Base-by-base conservation (phyloP, 768 basidiomycete genomes). In the Boletus rubroflammeus region DNA sequence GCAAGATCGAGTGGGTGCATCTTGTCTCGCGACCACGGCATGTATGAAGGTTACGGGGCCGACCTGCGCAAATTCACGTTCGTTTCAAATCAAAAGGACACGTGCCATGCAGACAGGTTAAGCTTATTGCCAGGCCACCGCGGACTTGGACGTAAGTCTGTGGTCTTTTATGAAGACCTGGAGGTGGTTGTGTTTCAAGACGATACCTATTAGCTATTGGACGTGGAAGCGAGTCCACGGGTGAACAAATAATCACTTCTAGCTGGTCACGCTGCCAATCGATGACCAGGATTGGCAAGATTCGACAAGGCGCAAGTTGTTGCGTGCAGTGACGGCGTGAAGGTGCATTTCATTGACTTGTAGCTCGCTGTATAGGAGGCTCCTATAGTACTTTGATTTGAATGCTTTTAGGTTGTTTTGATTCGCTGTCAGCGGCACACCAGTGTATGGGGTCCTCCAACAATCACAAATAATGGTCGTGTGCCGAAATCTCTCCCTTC, bases 51-150 rank as follows among this genome's bases (percentile, higher is more conserved):
- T 35, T 60, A n/a, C 55, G 62, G 56, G 50, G 50, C 64, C 61
- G 61, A 47, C 40, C 32, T 53, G 32, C 44, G 49, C 51, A 19
- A 60, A 50, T 53, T 45, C 40, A 51, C 17, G 29, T 15, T 50
- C 32, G 21, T 44, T 49, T 35, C 41, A 44, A 47, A 49, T 43
- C 36, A 36, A 36, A 39, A 39, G 51, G 50, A 41, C 43, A 46
- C 44, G 49, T 47, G 46, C 25, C 34, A 21, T 40, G n/a, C 19
- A 35, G 26, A 25, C 36, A 39, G 40, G 43, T 39, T 23, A 31
- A 52, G 44, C 41, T 62, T 59, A 55, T 53, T 31, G 36, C 53
- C 47, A 45, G 52, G 57, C 57, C 48, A 63, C 62, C 62, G 62
- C 63, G 60, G 62, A 58, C 45, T 42, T 51, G 54, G 47, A 47